Base-by-base conservation (phyloP, 768 basidiomycete genomes). In the Calocybe gangraenosa region DNA sequence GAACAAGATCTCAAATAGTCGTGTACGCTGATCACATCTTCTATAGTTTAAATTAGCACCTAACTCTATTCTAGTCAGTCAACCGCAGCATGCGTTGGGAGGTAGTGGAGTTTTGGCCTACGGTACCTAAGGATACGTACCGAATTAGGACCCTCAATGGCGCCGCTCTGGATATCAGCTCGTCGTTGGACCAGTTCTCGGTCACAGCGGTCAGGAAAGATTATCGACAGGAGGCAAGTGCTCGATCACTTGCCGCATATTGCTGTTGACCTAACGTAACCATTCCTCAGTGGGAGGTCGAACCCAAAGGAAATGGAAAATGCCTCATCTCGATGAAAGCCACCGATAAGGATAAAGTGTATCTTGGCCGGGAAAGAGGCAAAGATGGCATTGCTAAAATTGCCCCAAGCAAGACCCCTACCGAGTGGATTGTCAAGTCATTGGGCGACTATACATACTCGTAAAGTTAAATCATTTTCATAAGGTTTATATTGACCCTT, bases 291-390 rank as follows among this genome's bases (percentile, higher is more conserved):
- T 47, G 46, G 46, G 15, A 9, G 3, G 20, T 47, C 7, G 46
- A 47, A 21, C 46, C 46, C 1, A 40, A 47, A 28, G 46, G 46
- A 14, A 47, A 47, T 33, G 38, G 46, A 10, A 47, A 47, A 21
- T 47, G 46, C 25, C 4, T 40, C 13, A 40, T 47, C 32, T 40
- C 46, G n/a, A 14, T 31, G 13, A 47, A 40, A 8, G 8, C 8
- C 30, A 31, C 8, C 20, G 25, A 7, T 30, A 21, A 31, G 3
- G 23, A 31, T 7, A 40, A 40, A 19, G 22, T 34, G 8, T 47
- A 21, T 23, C 38, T 47, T 21, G 46, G 46, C 4, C 40, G 37
- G 46, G 46, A 40, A 30, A 47, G 21, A 15, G 46, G 38, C 9
- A 47, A 47, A 21, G 46, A 47, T 40, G 46, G 46, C 1, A 7